These are phyloP conservation scores for Taiozyma sp. DNA, from an alignment of 1,139 yeast species.

Conservation along the genomic window DNA sequence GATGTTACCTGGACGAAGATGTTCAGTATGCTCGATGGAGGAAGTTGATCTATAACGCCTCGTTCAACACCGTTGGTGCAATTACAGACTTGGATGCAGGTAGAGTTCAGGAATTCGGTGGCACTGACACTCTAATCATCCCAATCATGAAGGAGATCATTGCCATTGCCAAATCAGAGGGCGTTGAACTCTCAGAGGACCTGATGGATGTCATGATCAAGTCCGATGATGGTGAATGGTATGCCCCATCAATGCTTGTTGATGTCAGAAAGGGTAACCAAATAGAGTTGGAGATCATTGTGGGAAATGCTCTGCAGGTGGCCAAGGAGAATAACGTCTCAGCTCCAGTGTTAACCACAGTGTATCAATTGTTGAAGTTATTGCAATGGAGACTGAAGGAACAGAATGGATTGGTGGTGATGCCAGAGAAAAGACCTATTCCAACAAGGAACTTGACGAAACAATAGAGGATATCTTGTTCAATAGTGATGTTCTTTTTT, in stretches of 20 bases:
- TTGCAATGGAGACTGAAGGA: conserved; percentile 61
- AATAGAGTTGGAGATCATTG: conserved; percentile 65
- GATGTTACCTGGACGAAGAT: conserved; percentile 30
- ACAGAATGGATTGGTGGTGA: conserved; percentile 37
- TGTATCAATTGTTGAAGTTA: conserved; percentile 54
- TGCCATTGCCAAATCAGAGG: conserved; percentile 57
- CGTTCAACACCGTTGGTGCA: conserved; percentile 59
- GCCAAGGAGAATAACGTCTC: conserved; percentile 52
- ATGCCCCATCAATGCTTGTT: conserved; percentile 53
- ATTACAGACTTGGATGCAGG: conserved; percentile 54
- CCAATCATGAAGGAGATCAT: conserved; percentile 68
- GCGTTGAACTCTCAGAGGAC: conserved; percentile 44
- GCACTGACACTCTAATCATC: conserved; percentile 41
- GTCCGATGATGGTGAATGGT: conserved; percentile 61
- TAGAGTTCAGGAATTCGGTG: conserved; percentile 51
- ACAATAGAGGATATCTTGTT: not conserved
- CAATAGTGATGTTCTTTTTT: not conserved
- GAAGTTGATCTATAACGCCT: conserved; percentile 57
- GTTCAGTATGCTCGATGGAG: conserved; percentile 9
- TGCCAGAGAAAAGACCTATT: conserved; percentile 39
- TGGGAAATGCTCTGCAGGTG: conserved; percentile 65
- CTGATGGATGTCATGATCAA: conserved; percentile 45
- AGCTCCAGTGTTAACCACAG: conserved; percentile 53
- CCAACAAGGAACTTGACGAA: conserved; percentile 7
- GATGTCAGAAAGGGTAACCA: conserved; percentile 69